phyloP scores from a whole-genome alignment of 2,329 filamentous ascomycete genomes.

The Amauroascus niger region DNA sequence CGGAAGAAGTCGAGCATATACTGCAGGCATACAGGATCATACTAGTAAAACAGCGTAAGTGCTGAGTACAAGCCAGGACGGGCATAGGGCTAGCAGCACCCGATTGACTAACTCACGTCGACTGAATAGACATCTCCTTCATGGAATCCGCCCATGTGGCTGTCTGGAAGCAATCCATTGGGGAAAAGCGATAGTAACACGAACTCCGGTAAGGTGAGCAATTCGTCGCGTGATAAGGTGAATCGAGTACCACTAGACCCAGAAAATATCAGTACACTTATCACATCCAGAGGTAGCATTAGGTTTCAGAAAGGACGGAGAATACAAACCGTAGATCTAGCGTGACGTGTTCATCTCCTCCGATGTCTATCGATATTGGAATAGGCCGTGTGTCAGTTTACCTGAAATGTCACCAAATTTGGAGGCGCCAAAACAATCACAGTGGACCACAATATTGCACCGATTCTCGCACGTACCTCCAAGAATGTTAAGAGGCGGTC shows the following conservation, averaged over 20 bases:
- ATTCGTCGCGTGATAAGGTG: constrained; percentile 85
- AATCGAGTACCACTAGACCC: constrained; percentile 82
- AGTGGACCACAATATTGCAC: neutral
- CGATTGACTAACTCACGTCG: constrained; percentile 60
- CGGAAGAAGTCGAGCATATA: constrained; percentile 99
- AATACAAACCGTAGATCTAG: constrained; percentile 74
- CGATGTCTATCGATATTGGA: constrained; percentile 14
- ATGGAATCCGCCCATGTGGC: constrained; percentile 84
- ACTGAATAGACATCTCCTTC: constrained; percentile 94
- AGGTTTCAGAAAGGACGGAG: neutral
- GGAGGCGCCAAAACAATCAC: neutral
- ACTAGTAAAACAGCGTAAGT: constrained; percentile 48
- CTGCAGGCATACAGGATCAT: constrained; percentile 88
- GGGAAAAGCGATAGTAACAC: constrained; percentile 95
- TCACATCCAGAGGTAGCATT: neutral
- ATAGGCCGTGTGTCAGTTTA: constrained; percentile 5
- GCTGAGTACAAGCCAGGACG: neutral
- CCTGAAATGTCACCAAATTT: neutral
- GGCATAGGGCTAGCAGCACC: neutral
- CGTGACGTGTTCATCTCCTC: constrained; percentile 82
- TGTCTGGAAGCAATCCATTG: constrained; percentile 94
- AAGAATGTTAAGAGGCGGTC: constrained; percentile 75
- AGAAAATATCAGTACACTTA: neutral
- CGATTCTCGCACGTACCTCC: constrained; percentile 54
- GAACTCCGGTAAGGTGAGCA: constrained; percentile 92